Base-by-base conservation (phyloP, 768 basidiomycete genomes). In the Pholiota conissans region DNA sequence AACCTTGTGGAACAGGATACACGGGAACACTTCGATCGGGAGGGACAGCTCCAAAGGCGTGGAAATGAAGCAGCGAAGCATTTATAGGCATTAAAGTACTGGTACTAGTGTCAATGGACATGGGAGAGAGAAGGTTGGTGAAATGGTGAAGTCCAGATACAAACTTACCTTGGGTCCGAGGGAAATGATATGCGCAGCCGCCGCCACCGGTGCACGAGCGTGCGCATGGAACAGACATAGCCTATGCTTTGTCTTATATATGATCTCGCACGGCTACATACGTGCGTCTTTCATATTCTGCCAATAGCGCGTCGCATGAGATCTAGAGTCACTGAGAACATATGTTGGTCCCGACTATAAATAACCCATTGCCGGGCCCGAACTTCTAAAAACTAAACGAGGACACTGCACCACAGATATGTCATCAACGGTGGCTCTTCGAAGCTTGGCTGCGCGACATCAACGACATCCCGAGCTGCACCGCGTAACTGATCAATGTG, bases 91-190 rank as follows among this genome's bases (percentile, higher is more conserved):
- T 18, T n/a, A 20, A 13, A 32, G 14, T 45, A 28, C 4, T 14
- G 28, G 13, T 32, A 32, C 40, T 29, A 49, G 29, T 30, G 27
- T 42, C 26, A 27, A 45, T 46, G 30, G 40, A 29, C 52, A 46
- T 46, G 42, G 40, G 42, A 46, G 29, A 42, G 20, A 34, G 42
- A 32, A 32, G 30, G 30, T 13, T 32, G 13, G 30, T 32, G 13
- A 13, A 54, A 54, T 39, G 16, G 28, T 40, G 52, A 30, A 35
- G 39, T 42, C 8, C 40, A 42, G 7, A 42, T 24, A 24, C 40
- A 24, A 53, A 32, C 52, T 45, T 54, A 47, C 53, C 42, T 54
- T 54, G 53, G 53, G 53, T 46, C 42, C 53, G 28, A 45, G 27
- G 53, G 27, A 45, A 29, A 30, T 32, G 53, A 46, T 46, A 45